A percentile compares a stretch with the other conserved stretches of the same genome.
These are phyloP conservation scores for Colletotrichum tabaci DNA, from an alignment of 2,329 filamentous ascomycete species.

Conservation along the genomic window DNA sequence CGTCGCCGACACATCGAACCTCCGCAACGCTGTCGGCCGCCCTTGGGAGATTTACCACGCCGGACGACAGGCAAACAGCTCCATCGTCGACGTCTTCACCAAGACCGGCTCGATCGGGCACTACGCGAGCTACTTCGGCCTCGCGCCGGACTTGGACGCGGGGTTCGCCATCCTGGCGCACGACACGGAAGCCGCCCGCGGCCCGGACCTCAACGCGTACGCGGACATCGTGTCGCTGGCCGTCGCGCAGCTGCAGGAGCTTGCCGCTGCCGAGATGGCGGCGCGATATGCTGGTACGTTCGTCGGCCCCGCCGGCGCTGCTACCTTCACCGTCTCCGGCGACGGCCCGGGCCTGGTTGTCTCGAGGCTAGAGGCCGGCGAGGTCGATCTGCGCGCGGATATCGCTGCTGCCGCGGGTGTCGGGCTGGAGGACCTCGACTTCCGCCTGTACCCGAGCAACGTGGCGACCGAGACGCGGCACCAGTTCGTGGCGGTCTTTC, in stretches of 20 bases:
- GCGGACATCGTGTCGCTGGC: conserved; percentile 50
- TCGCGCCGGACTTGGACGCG: conserved; percentile 46
- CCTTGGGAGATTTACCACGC: conserved; percentile 54
- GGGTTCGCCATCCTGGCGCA: conserved; percentile 54
- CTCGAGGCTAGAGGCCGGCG: conserved; percentile 30
- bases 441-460: conserved; percentile 51
- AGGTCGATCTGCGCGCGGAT: conserved; percentile 43
- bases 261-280: conserved; percentile 42
- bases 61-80: conserved; percentile 41
- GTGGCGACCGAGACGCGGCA: conserved; percentile 42
- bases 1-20: conserved; percentile 50
- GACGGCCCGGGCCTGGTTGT: conserved; percentile 49
- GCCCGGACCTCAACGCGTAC: conserved; percentile 53
- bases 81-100: conserved; percentile 48
- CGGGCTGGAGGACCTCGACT: conserved; percentile 46
- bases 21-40: conserved; percentile 52
- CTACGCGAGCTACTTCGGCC: conserved; percentile 49
- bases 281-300: conserved; percentile 43
- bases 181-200: conserved; percentile 45
- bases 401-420: conserved; percentile 46
- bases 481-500: conserved; percentile 51
- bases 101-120: conserved; percentile 49
- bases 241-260: conserved; percentile 37
- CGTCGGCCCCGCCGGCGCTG: neutral
- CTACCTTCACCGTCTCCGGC: conserved; percentile 10